Base-by-base conservation (phyloP, 371 early-diverging fungal genomes). In the Dinochytrium kinnereticum region DNA sequence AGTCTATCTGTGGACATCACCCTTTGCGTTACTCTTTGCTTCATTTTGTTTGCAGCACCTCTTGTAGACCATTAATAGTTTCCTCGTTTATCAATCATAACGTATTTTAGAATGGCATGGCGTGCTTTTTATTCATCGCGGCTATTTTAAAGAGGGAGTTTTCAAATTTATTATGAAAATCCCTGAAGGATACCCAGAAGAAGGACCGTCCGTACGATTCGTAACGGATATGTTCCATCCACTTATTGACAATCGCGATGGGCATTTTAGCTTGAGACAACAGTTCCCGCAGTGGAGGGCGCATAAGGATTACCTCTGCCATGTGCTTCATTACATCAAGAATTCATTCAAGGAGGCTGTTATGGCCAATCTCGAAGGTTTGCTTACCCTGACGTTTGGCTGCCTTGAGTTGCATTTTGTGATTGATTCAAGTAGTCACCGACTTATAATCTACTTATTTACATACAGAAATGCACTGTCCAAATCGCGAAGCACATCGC, bases 151-250 rank as follows among this genome's bases (percentile, higher is more conserved):
- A 59, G 91, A 93, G 73, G 99, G 95, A 1, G 94, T 97, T 15
- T 94, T 98, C 84, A 94, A 94, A 76, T 98, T 96, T 82, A 84
- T 91, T 66, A 82, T 99, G 78, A 80, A 87, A 39, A 95, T 98
- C 51, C 99, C 98, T 19, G 84, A 87, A 37, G 89, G 89, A 28
- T 93, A 93, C 76, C 99, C 99, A 2, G 87, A 91, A 15, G 81
- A 86, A 38, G 90, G 93, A 24, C 99, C 98, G 0, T 81, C 90
- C 0, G 93, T 99, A n/a, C 87, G 88, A 19, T 96, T 99, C 78
- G 69, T 90, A 40, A 94, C 94, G 21, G 92, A 93, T 34, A 91
- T 97, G 87, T 95, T 94, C 84, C 99, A 99, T 81, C 99, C 99
- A 37, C 87, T 97, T n/a, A 90, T 98, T 13, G 93, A 94, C 78